Evolutionary conservation across 345 rosid genomes (phyloP).

Genomic region (Erysimum cheiranthoides): DNA sequence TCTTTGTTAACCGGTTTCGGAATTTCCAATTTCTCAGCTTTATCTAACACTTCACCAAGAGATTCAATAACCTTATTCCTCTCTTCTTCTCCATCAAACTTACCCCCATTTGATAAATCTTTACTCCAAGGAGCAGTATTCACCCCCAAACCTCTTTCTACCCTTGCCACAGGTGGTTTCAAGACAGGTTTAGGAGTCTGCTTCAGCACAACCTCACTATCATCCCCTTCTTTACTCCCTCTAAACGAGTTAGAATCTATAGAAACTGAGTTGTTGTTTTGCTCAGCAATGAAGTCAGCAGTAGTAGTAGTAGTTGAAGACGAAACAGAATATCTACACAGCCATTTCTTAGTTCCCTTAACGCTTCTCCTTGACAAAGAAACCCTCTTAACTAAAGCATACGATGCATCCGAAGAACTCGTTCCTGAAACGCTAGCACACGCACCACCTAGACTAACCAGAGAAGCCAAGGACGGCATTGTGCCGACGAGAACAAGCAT

Average conservation of each 20-base stretch:
- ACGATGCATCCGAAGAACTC: constrained; percentile 55
- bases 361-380: constrained; percentile 55
- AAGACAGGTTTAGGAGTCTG: constrained; percentile 82
- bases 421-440: constrained; percentile 53
- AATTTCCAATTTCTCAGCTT: constrained; percentile 82
- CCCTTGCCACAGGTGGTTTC: constrained; percentile 56
- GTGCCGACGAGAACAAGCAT: constrained; percentile 78
- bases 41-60: constrained; percentile 87
- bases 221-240: constrained; percentile 53
- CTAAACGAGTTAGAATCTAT: constrained; percentile 55
- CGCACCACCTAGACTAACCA: constrained; percentile 57
- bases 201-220: constrained; percentile 65
- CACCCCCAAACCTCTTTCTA: constrained; percentile 39
- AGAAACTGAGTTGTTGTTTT: constrained; percentile 56
- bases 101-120: constrained; percentile 31
- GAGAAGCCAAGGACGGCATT: constrained; percentile 81
- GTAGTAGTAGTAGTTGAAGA: constrained; percentile 49
- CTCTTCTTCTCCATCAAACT: constrained; percentile 55
- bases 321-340: constrained; percentile 82
- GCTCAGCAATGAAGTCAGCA: constrained; percentile 77
- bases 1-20: constrained; percentile 49
- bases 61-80: constrained; percentile 80
- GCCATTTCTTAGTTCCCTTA: constrained; percentile 64
- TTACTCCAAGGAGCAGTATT: constrained; percentile 53
- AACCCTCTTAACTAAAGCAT: constrained; percentile 67